phyloP scores from a whole-genome alignment of 2,329 filamentous ascomycete species.

The Fusarium nodosum region DNA sequence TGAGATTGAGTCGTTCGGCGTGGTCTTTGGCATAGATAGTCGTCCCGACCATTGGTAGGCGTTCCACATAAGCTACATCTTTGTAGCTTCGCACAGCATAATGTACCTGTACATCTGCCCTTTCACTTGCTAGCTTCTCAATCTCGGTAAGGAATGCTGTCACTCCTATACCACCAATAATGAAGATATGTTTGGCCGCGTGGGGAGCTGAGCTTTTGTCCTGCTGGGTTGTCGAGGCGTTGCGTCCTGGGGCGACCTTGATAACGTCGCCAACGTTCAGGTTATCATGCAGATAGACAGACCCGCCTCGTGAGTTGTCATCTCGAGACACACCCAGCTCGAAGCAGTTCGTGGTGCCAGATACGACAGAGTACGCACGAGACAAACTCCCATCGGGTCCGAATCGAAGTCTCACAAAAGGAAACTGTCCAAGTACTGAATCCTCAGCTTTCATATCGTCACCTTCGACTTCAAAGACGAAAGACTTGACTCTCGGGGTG shows the following conservation, averaged over 20 bases:
- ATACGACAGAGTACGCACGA: constrained; percentile 34
- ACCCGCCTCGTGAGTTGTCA: constrained; percentile 28
- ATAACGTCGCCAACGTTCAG: constrained; percentile 11
- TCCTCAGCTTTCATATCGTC: not conserved
- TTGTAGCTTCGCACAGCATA: constrained; percentile 26
- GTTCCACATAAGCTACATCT: constrained; percentile 19
- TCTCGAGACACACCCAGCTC: constrained; percentile 24
- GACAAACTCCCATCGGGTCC: constrained; percentile 12
- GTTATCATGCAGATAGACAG: constrained; percentile 20
- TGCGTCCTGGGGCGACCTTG: constrained; percentile 20
- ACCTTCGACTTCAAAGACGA: constrained; percentile 11
- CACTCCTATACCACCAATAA: constrained; percentile 28
- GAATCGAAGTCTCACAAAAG: constrained; percentile 29
- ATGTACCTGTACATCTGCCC: constrained; percentile 8
- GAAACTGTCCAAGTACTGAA: not conserved
- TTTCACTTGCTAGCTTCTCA: not conserved
- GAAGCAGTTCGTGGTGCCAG: constrained; percentile 9
- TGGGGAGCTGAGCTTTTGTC: too few relatives aligned
- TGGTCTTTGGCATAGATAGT: constrained; percentile 25
- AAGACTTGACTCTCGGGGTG: constrained; percentile 22
- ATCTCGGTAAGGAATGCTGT: constrained; percentile 26
- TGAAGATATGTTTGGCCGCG: constrained; percentile 14
- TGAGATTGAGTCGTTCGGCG: constrained; percentile 6
- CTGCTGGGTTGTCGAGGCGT: fast-evolving
- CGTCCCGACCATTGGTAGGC: constrained; percentile 3